phyloP scores from a whole-genome alignment of 225 moss, liverwort and hornwort species.

The Sphagnum tenellum region DNA sequence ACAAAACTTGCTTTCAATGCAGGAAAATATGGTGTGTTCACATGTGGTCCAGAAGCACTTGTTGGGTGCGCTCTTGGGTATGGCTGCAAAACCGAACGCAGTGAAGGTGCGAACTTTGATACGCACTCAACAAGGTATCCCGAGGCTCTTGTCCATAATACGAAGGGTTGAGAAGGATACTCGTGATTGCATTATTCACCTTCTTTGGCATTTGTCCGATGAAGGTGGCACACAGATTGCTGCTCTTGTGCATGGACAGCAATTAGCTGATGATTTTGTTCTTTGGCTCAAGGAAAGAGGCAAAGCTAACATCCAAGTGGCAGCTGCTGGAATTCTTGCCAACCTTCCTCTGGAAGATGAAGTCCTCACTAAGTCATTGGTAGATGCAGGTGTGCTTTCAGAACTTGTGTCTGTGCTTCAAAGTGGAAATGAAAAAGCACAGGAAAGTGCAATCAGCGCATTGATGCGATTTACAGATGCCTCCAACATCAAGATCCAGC shows the following conservation, averaged over 20 bases:
- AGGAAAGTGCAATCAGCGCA: conserved; percentile 32
- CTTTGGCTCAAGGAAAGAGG: conserved; percentile 11
- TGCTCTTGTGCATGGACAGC: conserved; percentile 8
- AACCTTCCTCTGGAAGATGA: conserved; percentile 18
- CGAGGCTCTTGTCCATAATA: conserved; percentile 18
- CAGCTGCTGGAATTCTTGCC: conserved; percentile 27
- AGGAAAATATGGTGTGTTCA: conserved; percentile 11
- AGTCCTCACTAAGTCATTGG: conserved; percentile 13
- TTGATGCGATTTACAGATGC: conserved; percentile 23
- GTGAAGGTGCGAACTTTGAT: conserved; percentile 12
- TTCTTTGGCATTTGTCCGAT: conserved; percentile 20
- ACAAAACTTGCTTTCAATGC: conserved; percentile 18
- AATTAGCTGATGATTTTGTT: conserved; percentile 8
- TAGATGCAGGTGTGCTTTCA: conserved; percentile 13
- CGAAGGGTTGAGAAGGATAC: conserved; percentile 9
- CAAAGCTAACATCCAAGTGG: conserved; percentile 15
- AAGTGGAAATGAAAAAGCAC: conserved; percentile 9
- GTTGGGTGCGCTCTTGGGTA: conserved; percentile 18
- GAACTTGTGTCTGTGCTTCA: conserved; percentile 13
- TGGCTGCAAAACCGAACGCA: conserved; percentile 14
- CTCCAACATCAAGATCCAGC: conserved; percentile 17
- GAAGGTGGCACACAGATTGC: conserved; percentile 22
- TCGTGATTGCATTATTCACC: conserved; percentile 15
- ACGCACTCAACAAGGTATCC: conserved; percentile 17
- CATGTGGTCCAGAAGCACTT: conserved; percentile 18